These are phyloP conservation scores for Leccinellum luteum DNA, from an alignment of 768 basidiomycete species.

Conservation along the genomic window DNA sequence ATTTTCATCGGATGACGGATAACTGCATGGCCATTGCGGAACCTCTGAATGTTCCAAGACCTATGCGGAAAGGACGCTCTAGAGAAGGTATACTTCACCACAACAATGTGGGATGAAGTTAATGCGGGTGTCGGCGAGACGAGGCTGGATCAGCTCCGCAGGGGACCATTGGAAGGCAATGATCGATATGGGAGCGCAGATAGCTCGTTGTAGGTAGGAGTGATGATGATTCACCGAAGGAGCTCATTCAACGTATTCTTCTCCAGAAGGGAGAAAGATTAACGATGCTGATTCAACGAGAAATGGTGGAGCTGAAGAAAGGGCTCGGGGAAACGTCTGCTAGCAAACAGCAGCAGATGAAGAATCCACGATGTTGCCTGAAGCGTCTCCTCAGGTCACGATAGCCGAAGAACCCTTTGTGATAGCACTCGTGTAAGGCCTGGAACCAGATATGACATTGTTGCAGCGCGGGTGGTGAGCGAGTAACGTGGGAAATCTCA, in stretches of 20 bases:
- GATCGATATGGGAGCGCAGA: conserved; percentile 6
- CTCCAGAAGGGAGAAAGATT: neutral
- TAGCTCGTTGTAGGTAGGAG: conserved; percentile 6
- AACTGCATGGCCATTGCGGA: conserved; percentile 34
- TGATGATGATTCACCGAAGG: conserved; percentile 6
- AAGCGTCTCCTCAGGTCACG: neutral
- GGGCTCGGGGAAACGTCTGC: neutral
- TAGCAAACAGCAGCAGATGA: neutral
- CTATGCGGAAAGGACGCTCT: conserved; percentile 30
- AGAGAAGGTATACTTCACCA: conserved; percentile 32
- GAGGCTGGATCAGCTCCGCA: conserved; percentile 5
- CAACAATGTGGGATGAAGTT: conserved; percentile 37
- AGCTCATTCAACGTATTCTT: conserved; percentile 8
- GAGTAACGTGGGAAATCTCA: too few relatives aligned
- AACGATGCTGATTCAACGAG: conserved; percentile 1
- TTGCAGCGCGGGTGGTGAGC: too few relatives aligned
- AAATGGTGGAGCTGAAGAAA: neutral
- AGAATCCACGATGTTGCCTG: too few relatives aligned
- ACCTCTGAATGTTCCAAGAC: conserved; percentile 33
- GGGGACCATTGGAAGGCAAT: neutral
- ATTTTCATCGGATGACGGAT: conserved; percentile 41
- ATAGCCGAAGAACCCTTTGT: neutral
- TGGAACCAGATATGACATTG: neutral
- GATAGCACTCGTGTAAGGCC: neutral
- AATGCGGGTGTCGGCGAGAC: conserved; percentile 25